Evolutionary conservation across 331 rosid genomes (phyloP), one percentile per base, ranked within the genome.

Genomic region (Rhamnella rubrinervis): DNA sequence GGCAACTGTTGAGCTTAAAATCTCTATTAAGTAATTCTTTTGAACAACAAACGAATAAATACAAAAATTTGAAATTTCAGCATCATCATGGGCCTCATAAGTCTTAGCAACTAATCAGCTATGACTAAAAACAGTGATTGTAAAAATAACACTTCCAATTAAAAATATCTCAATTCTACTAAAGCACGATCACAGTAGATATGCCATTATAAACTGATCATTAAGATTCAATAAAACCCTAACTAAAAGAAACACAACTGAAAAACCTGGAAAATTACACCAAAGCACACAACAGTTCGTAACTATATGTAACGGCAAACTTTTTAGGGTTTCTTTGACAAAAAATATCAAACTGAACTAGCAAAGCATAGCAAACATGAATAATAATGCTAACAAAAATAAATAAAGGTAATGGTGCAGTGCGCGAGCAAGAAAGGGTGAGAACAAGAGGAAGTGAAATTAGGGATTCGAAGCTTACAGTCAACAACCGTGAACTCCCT

Each of bases 401-500:
- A 59, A 59, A 23, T 25, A 35, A 13, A 15, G 59, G n/a, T 11
- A 70, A 44, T 44, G 49, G 14, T 3, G 49, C 14, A 44, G 49
- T 0, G 14, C 16, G 49, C 49, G 14, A 11, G 49, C 49, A 7
- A 9, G 12, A 63, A 67, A 39, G 49, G 74, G 31, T 10, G 55
- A 21, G 21, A 78, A 41, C 65, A 63, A 55, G 47, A 18, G 4
- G 1, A 38, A 38, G 7, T 9, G 18, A 68, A 59, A 77, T 74
- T 80, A 84, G 84, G 87, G 85, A 72, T 71, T 46, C 39, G 71
- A 70, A 55, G 70, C 87, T 76, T 58, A 87, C 87, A 26, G n/a
- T 67, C 62, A 38, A 61, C 25, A 70, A 58, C 65, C 49, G 41
- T 39, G 66, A 73, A 76, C 63, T 56, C 66, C 39, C 55, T 73